A percentile compares a stretch with the other conserved stretches of the same genome.
Evolutionary conservation across 1,139 yeast species (phyloP).

Genomic region (Kluyveromyces sp.): DNA sequence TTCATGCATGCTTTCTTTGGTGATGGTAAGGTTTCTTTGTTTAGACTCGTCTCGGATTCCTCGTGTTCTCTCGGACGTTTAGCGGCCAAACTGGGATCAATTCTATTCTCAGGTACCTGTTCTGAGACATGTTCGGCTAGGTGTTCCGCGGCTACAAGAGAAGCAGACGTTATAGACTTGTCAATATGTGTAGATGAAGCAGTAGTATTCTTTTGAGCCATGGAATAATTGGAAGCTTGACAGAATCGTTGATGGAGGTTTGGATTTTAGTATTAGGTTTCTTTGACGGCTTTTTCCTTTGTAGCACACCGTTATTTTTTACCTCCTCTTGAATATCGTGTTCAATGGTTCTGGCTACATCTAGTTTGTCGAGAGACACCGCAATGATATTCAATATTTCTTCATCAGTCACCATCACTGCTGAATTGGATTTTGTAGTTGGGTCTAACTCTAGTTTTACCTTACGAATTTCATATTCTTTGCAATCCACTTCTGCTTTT

Average conservation of each 20-base stretch:
- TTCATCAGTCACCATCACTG: constrained; percentile 18
- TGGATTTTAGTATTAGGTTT: too few relatives aligned
- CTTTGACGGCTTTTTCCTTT: neutral
- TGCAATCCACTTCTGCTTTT: constrained; percentile 67
- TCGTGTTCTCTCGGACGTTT: neutral
- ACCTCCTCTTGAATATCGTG: constrained; percentile 19
- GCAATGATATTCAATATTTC: constrained; percentile 27
- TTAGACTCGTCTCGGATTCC: neutral
- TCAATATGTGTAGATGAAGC: too few relatives aligned
- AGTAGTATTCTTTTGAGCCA: too few relatives aligned
- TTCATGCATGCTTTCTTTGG: neutral
- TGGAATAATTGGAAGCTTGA: too few relatives aligned
- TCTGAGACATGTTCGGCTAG: too few relatives aligned
- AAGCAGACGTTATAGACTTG: too few relatives aligned
- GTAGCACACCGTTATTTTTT: neutral
- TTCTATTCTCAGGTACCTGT: neutral
- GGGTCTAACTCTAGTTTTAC: constrained; percentile 42
- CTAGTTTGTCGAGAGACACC: constrained; percentile 18
- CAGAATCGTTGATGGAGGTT: too few relatives aligned
- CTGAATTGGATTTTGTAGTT: neutral
- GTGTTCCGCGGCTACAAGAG: too few relatives aligned
- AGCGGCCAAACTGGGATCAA: constrained; percentile 1
- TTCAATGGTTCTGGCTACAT: constrained; percentile 25
- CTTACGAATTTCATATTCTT: constrained; percentile 55
- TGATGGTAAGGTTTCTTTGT: neutral